Base-by-base conservation (phyloP, 1,284 basidiomycete genomes). In the Malassezia caprae region DNA sequence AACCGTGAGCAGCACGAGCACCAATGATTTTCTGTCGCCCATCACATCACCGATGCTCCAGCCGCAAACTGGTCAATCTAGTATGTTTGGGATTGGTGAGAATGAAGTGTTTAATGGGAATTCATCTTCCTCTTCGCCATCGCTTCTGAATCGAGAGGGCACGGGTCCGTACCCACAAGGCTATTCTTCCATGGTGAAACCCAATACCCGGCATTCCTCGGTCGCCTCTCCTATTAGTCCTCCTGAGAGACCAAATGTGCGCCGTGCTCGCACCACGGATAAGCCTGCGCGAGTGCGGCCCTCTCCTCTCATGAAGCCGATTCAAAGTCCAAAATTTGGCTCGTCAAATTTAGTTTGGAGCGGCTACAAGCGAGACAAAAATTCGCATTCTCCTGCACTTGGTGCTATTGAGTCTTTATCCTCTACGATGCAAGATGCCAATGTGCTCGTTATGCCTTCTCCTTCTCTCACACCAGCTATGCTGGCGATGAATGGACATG, bases 41-140 rank as follows among this genome's bases (percentile, higher is more conserved):
- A 68, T 82, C 35, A 80, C 80, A 1, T 81, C 80, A 6, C 82
- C 81, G 0, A 81, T 81, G 0, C 75, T 82, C 5, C 77, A 77
- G 35, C 79, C 80, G 1, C 65, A 73, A 12, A 56, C 64, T 26
- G 61, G 58, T 21, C 64, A 60, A 32, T 53, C 75, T n/a, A 21
- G 28, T 26, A 44, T 49, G 15, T 49, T 37, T 28, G 24, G 31
- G 6, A 24, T 39, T 40, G 21, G 21, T 10, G 53, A 49, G 1
- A 11, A 27, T 11, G 47, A 55, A 1, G 24, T 51, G 26, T 15
- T 51, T 10, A 39, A 39, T 10, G 37, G 37, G 37, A 21, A 21
- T 12, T 3, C 37, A 28, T 28, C 50, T 11, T 34, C 48, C 3
- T 28, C 37, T 1, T 30, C 39, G 23, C 48, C 27, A 7, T 15